Conservation (phyloP, 495 filamentous ascomycete species). For the Tuber brumale region DNA sequence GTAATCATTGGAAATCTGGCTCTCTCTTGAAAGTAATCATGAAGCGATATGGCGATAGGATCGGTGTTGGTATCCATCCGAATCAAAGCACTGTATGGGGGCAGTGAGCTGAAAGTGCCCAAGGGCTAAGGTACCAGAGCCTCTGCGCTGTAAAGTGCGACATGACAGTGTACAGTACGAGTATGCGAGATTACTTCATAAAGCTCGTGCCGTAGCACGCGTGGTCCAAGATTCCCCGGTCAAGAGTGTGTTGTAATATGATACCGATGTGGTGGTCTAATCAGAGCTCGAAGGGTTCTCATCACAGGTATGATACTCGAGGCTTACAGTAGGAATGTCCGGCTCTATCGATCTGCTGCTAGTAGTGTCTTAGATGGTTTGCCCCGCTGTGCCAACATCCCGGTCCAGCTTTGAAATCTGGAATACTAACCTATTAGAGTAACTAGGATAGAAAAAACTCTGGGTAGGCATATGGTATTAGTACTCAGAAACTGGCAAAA, state of each 20-base stretch:
- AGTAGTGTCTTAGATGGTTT: background rate
- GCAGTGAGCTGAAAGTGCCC: background rate
- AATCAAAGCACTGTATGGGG: background rate
- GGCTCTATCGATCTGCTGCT: background rate
- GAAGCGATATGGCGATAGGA: background rate
- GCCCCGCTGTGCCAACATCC: too few relatives aligned
- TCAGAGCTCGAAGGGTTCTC: background rate
- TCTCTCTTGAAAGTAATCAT: background rate
- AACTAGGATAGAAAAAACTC: too few relatives aligned
- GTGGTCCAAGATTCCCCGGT: background rate
- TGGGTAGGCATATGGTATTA: too few relatives aligned
- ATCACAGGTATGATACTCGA: background rate
- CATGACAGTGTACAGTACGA: background rate
- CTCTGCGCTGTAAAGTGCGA: background rate
- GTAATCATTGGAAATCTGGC: background rate
- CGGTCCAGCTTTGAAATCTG: too few relatives aligned
- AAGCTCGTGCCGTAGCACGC: background rate
- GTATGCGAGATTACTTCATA: background rate
- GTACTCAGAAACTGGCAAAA: too few relatives aligned
- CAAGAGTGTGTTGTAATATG: background rate
- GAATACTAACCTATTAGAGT: too few relatives aligned
- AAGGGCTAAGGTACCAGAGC: background rate
- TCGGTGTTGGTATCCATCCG: background rate
- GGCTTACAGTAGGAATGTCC: background rate
- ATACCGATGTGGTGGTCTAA: background rate